Evolutionary conservation across 371 early-diverging fungal species (phyloP), one percentile per base, ranked within the genome.

Genomic region (Apophysomyces trapeziformis): DNA sequence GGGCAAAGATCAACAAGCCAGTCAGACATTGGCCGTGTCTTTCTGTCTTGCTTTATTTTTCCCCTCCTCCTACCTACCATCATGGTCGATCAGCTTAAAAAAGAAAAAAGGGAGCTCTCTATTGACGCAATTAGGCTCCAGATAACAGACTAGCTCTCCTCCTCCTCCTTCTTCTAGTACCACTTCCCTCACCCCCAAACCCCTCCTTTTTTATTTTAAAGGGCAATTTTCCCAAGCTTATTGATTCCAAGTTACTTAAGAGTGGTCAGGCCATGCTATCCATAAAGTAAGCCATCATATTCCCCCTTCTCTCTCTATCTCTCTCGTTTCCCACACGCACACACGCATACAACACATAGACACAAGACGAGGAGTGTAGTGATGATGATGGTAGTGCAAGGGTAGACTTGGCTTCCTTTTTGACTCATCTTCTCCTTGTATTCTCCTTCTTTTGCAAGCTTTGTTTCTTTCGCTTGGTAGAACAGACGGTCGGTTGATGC

Each of bases 61-160:
- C 32, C 2, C 32, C 32, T 26, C 21, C 54, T 50, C 54, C 54
- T 50, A 50, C 54, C 54, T 21, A 50, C 21, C 54, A 50, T 50
- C 54, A 50, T 50, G 54, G 54, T 50, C 8, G 21, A 50, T 18
- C 54, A 50, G 8, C 54, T 11, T 9, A 8, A 50, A 50, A 50
- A 50, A 50, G 54, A 50, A 50, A 50, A 50, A 26, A 26, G 32
- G 54, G 54, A 50, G 54, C 54, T 16, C 16, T 50, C 21, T 50
- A 26, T 50, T 50, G 54, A 50, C 54, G 54, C 54, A 50, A 50
- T 50, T 9, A 9, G 21, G 9, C 21, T n/a, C 7, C n/a, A 26
- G 32, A 2, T 26, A 26, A 26, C 32, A 26, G 3, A 26, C 32
- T 26, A 26, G 32, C 32, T 26, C 32, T 26, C 2, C 32, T 26